These are phyloP conservation scores for Venturia aucupariae DNA, from an alignment of 2,329 filamentous ascomycete species.

Conservation along the genomic window DNA sequence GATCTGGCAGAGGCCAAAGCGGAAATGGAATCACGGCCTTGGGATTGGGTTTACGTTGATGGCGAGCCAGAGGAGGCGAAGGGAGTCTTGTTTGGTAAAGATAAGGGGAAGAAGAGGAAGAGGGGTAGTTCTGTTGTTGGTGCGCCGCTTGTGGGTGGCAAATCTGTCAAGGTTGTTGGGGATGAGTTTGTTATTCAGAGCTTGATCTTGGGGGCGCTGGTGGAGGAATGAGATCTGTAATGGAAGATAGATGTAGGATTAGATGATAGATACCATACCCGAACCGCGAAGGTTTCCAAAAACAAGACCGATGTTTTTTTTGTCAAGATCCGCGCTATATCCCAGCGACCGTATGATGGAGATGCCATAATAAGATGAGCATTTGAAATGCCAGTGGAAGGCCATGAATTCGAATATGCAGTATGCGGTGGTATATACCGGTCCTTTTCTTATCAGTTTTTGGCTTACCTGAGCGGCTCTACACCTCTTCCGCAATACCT, in stretches of 20 bases:
- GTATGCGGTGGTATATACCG: no score
- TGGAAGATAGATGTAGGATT: constrained; percentile 24
- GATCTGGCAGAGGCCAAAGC: constrained; percentile 57
- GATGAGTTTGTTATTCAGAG: constrained; percentile 90
- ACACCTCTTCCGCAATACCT: no score
- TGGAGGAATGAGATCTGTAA: constrained; percentile 44
- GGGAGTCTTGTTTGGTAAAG: constrained; percentile 38
- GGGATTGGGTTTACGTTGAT: constrained; percentile 75
- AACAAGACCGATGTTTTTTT: no score
- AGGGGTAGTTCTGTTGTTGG: constrained; percentile 23
- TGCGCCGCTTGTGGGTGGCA: constrained; percentile 30
- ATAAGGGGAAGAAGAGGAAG: constrained; percentile 20
- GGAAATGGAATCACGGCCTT: constrained; percentile 44
- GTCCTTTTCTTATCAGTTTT: no score
- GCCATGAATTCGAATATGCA: no score
- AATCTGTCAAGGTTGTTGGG: constrained; percentile 58
- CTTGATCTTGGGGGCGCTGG: constrained; percentile 72
- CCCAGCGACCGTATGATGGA: no score
- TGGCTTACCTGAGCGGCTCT: no score
- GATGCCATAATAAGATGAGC: no score
- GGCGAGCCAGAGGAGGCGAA: constrained; percentile 49
- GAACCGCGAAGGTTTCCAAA: no score
- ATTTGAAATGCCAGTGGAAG: no score
- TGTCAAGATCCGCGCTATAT: no score
- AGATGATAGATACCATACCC: constrained; percentile 20